Evolutionary conservation across 768 basidiomycete species (phyloP).

Genomic region (Dioszegia hungarica): DNA sequence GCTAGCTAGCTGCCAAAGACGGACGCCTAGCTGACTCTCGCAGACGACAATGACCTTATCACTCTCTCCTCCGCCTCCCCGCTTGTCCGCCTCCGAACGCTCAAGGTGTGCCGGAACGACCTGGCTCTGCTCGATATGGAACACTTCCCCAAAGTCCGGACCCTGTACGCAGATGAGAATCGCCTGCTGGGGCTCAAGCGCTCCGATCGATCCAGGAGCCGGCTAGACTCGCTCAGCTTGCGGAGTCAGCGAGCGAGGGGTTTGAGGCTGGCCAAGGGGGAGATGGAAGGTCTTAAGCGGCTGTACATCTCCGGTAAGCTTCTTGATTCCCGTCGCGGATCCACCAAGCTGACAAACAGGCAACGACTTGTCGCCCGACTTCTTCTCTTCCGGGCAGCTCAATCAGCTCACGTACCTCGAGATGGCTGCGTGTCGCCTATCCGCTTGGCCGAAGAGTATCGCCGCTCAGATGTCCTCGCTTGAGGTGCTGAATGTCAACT

Average conservation of each 20-base stretch:
- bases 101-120: conserved; percentile 78
- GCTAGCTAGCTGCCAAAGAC: background rate
- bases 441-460: conserved; percentile 65
- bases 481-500: conserved; percentile 88
- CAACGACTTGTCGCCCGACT: conserved; percentile 42
- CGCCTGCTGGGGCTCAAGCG: conserved; percentile 38
- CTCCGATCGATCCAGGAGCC: conserved; percentile 52
- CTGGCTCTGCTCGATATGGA: conserved; percentile 61
- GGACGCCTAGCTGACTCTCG: background rate
- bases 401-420: conserved; percentile 91
- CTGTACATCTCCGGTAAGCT: conserved; percentile 86
- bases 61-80: conserved; percentile 51
- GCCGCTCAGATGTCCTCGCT: conserved; percentile 70
- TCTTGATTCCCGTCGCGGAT: background rate
- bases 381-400: conserved; percentile 57
- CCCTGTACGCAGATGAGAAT: conserved; percentile 90
- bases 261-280: conserved; percentile 42
- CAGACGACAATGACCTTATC: conserved; percentile 69
- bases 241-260: conserved; percentile 65
- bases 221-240: conserved; percentile 82
- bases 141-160: conserved; percentile 67
- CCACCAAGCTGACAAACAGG: conserved; percentile 19
- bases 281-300: conserved; percentile 86
- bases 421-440: conserved; percentile 77
- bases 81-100: conserved; percentile 70